Evolutionary conservation across 2,329 filamentous ascomycete species (phyloP), one percentile per base, ranked within the genome.

Genomic region (Leptographium radiaticola): DNA sequence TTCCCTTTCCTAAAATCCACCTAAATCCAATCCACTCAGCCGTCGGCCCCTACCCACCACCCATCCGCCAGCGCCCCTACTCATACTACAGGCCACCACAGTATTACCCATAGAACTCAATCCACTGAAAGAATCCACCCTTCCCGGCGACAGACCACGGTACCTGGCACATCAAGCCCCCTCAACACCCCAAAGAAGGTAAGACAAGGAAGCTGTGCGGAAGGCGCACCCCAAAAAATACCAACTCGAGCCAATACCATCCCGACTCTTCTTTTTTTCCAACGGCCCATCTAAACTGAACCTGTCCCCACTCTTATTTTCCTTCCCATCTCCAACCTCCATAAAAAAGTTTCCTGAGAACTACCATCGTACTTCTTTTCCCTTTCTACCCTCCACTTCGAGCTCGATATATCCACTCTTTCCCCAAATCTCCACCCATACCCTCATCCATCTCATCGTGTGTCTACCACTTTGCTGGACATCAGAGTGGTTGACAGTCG

Each of bases 361-460:
- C 58, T 25, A 25, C 25, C 25, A 25, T 25, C 25, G 25, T 46
- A 47, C 55, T 52, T 58, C 47, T 52, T 58, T 56, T 56, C 50
- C 51, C 46, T 54, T 52, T 58, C 57, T 47, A 54, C 53, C 56
- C 55, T 57, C 57, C 57, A 56, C 57, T 59, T 58, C 53, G 53
- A 53, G 47, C 57, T 58, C 58, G 46, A 49, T 40, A 38, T 59
- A 60, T 59, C 57, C 57, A 58, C 59, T 55, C 55, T 56, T 55
- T 55, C 42, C 48, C 20, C 51, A 50, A 58, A 59, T 59, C 58
- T 55, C 58, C 58, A 59, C 57, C 58, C 46, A 50, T 49, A 53
- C 43, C 48, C 49, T 55, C 46, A 58, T 53, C 43, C 47, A 53
- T 55, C 51, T 25, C 30, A 47, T 55, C 38, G 53, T 55, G 48